Base-by-base conservation (phyloP, 2,329 filamentous ascomycete genomes). In the Xylariales sp. region DNA sequence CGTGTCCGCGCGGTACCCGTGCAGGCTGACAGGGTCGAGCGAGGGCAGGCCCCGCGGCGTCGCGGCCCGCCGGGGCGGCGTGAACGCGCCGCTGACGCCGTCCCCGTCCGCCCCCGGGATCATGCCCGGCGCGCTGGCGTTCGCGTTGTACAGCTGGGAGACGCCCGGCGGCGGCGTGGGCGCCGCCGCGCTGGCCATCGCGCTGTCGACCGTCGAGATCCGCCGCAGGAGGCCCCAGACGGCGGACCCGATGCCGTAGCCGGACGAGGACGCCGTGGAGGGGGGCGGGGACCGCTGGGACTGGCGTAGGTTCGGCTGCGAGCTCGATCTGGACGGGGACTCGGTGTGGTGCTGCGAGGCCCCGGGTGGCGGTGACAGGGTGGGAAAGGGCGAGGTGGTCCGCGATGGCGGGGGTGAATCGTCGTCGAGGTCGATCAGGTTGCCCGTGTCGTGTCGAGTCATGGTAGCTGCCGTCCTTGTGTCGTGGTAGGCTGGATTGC, bases 1-100 rank as follows among this genome's bases (percentile, higher is more conserved):
- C 3, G 91, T 93, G 74, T 84, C 85, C 1, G 83, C 81, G 66
- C 84, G 83, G 79, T 90, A 93, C 45, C 92, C 92, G 28, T 83
- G 81, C 43, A 98, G 85, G 4, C 86, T 83, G 28, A 98, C 81
- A 0, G 95, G 93, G 64, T 95, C 94, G 57, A 98, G 87, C 0
- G 94, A 94, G 10, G 95, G 95, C 1, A 94, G 93, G 73, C 94
- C 91, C 64, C 83, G 82, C 65, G 86, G 83, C 70, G 88, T 86
- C 30, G 83, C 67, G 0, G 64, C 68, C 3, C 71, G 72, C 12
- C 70, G 64, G 0, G 74, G 73, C 12, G 74, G 75, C n/a, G 73
- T 84, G 79, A 89, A 92, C 69, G 90, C 85, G 60, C 86, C 85
- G 72, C 84, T 83, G 77, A 89, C 81, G 71, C 85, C 84, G 71